A percentile compares a stretch with the other conserved stretches of the same genome.
These are phyloP conservation scores for Amylocystis lapponica DNA, from an alignment of 768 basidiomycete species.

Conservation along the genomic window DNA sequence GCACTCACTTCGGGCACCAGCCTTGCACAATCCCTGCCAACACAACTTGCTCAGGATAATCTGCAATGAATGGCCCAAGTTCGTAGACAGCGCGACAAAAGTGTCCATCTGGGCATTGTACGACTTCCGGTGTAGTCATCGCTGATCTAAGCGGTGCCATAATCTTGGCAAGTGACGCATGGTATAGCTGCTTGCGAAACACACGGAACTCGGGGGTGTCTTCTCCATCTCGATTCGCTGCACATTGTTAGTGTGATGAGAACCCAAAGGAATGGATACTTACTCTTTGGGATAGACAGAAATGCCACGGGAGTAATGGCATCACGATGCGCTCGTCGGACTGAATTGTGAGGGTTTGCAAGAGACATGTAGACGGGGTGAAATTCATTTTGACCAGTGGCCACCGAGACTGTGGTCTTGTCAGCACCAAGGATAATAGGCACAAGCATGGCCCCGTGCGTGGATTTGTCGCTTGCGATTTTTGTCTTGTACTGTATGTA, in stretches of 20 bases:
- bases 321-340: conserved; percentile 8
- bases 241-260: neutral
- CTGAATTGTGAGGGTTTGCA: conserved; percentile 12
- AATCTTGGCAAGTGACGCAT: conserved; percentile 2
- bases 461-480: conserved; percentile 1
- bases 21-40: conserved; percentile 15
- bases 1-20: conserved; percentile 16
- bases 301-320: conserved; percentile 11
- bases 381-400: conserved; percentile 17
- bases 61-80: conserved; percentile 25
- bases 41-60: conserved; percentile 27
- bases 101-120: conserved; percentile 19
- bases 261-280: neutral
- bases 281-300: conserved; percentile 13
- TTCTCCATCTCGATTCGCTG: conserved; percentile 7
- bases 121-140: conserved; percentile 12
- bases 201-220: conserved; percentile 7
- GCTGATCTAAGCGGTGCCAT: conserved; percentile 2
- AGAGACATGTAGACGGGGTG: conserved; percentile 13
- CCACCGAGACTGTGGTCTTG: conserved; percentile 21
- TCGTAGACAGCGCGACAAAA: conserved; percentile 21
- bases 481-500: neutral
- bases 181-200: conserved; percentile 9
- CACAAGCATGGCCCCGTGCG: conserved; percentile 14
- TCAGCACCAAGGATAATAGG: conserved; percentile 17